Base-by-base conservation (phyloP, 768 basidiomycete species). In the Boletellus ananiceps region DNA sequence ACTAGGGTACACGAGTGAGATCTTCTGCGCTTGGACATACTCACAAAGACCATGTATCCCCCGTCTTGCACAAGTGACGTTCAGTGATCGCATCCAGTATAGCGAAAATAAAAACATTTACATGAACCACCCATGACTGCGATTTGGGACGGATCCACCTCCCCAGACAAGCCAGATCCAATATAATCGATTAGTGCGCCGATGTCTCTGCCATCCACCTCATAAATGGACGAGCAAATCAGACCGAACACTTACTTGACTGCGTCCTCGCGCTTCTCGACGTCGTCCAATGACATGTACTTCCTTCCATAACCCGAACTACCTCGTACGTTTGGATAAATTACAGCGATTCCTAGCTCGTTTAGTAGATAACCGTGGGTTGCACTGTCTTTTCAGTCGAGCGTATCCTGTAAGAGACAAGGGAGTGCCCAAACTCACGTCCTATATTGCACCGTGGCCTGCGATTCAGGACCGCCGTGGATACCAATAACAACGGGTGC, bases 111-210 rank as follows among this genome's bases (percentile, higher is more conserved):
- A 2, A 39, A 23, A 8, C 39, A 63, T 54, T 49, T 41, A 73
- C 72, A 74, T 29, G 74, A 74, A 43, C 69, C 70, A 21, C 72
- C 74, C 47, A 69, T 67, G 43, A 75, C 72, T 19, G 73, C 73
- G 36, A 75, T 69, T n/a, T 66, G 65, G 14, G 59, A 61, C 5
- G 66, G 39, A 43, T 72, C 61, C 23, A 74, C 52, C 43, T 73
- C 69, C 16, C 51, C 55, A 32, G 61, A 56, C 57, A 74, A 61
- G 8, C 54, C 59, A 19, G 60, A 50, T n/a, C 57, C 50, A 35
- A 75, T 62, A 39, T 73, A 52, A 41, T 67, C 65, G n/a, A 75
- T 53, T 32, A 74, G 51, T 8, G 67, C 64, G 6, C 67, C 58
- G 38, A 74, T 72, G 44, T 74, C 74, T 48, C 72, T 71, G 45